A percentile compares a stretch with the other conserved stretches of the same genome.
phyloP scores from a whole-genome alignment of 805 yeast genomes.

The Candida nanaspora region DNA sequence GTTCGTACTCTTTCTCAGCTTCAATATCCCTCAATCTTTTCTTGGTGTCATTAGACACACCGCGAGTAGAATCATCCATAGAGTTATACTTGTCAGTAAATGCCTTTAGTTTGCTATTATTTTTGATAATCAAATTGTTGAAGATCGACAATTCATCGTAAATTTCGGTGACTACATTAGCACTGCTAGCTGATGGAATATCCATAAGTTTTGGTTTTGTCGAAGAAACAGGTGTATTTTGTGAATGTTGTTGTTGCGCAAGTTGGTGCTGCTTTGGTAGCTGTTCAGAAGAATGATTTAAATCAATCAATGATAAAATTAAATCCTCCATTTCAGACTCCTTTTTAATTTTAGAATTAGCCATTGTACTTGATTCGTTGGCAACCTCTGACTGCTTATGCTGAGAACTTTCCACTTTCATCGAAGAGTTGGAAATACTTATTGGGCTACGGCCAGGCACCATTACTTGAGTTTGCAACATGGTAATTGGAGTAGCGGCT shows the following conservation, averaged over 20 bases:
- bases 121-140: background rate
- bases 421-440: no score
- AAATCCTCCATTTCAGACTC: constrained; percentile 30
- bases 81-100: no score
- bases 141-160: constrained; percentile 1
- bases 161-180: background rate
- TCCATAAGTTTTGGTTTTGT: constrained; percentile 13
- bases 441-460: no score
- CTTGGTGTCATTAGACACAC: background rate
- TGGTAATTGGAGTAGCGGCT: no score
- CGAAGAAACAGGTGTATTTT: constrained; percentile 14
- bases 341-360: constrained; percentile 16
- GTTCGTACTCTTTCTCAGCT: background rate
- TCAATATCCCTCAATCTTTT: constrained; percentile 1
- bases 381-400: no score
- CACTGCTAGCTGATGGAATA: constrained; percentile 1
- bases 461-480: no score
- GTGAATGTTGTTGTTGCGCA: background rate
- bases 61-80: no score
- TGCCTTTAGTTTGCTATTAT: constrained; percentile 10
- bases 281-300: constrained; percentile 18
- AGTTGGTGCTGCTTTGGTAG: background rate
- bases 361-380: constrained; percentile 1
- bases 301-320: constrained; percentile 26
- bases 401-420: no score